A percentile compares a stretch with the other conserved stretches of the same genome.
phyloP scores from a whole-genome alignment of 345 rosid species.

The Euphorbia lathyris region DNA sequence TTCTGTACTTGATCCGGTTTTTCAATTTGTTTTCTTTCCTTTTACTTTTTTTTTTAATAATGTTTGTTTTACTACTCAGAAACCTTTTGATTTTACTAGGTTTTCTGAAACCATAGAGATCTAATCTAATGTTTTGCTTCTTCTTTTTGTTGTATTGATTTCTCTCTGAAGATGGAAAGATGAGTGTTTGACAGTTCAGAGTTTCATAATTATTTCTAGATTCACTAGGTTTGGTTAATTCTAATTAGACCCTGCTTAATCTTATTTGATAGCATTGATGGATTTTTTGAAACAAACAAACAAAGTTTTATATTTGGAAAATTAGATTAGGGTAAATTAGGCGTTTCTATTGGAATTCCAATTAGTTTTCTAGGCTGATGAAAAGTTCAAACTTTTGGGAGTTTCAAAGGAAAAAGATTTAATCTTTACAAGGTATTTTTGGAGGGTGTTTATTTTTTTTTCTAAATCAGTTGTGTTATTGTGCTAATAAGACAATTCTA shows the following conservation, averaged over 20 bases:
- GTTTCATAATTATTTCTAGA: background rate
- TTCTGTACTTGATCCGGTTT: background rate
- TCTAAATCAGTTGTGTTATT: slow-evolving; percentile 4
- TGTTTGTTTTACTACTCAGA: background rate
- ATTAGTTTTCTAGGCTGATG: background rate
- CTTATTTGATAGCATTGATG: background rate
- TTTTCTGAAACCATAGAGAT: too few relatives aligned
- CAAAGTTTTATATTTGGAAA: too few relatives aligned
- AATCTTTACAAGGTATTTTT: background rate
- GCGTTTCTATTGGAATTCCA: too few relatives aligned
- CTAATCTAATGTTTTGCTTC: too few relatives aligned
- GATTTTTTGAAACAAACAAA: too few relatives aligned
- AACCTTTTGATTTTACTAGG: too few relatives aligned
- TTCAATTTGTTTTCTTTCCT: slow-evolving; percentile 8
- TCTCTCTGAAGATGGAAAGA: background rate
- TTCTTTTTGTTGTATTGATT: too few relatives aligned
- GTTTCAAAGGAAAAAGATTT: background rate
- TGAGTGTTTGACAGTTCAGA: background rate
- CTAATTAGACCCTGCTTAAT: background rate
- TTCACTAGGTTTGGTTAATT: background rate
- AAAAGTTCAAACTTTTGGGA: background rate
- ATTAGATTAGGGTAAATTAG: too few relatives aligned
- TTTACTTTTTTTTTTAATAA: background rate
- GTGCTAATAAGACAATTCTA: slow-evolving; percentile 11
- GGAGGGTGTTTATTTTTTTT: background rate